Evolutionary conservation across 176 grass and related monocot species (phyloP).

Genomic region (Oryza glumipatula): DNA sequence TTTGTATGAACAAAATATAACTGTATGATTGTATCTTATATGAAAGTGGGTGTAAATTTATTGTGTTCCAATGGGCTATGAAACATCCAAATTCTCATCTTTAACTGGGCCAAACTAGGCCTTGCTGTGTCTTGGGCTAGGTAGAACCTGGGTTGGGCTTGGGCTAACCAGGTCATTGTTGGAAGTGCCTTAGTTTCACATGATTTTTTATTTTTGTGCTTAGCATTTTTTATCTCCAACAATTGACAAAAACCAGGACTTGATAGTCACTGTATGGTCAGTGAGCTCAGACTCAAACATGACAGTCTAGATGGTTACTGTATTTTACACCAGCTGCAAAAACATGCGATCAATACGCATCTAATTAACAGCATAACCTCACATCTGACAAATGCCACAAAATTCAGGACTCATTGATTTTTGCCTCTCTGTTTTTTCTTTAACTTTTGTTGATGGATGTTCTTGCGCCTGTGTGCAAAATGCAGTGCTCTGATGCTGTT

Average conservation of each 20-base stretch:
- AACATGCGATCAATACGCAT: not conserved
- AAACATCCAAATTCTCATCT: not conserved
- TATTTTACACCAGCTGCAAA: not conserved
- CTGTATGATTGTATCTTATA: not conserved
- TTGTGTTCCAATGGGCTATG: too few species aligned
- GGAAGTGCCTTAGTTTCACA: not conserved
- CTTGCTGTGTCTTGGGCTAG: not conserved
- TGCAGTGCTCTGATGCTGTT: slow-evolving; percentile 50
- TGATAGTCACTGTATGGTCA: not conserved
- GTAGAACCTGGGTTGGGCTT: not conserved
- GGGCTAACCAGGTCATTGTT: not conserved
- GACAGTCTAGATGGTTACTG: not conserved
- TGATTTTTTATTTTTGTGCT: not conserved
- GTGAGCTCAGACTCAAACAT: not conserved
- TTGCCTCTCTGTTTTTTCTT: too few species aligned
- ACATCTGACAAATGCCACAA: not conserved
- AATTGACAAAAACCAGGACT: not conserved
- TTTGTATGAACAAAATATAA: not conserved
- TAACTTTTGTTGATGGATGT: not conserved
- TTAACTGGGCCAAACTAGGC: not conserved
- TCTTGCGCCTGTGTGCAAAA: not conserved
- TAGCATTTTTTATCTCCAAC: not conserved
- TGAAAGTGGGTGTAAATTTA: not conserved
- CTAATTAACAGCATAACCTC: not conserved
- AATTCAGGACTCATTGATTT: not conserved